Percentiles rank a stretch among this genome's conserved stretches.
These are phyloP conservation scores for Trametes punicea DNA, from an alignment of 768 basidiomycete species.

Conservation along the genomic window DNA sequence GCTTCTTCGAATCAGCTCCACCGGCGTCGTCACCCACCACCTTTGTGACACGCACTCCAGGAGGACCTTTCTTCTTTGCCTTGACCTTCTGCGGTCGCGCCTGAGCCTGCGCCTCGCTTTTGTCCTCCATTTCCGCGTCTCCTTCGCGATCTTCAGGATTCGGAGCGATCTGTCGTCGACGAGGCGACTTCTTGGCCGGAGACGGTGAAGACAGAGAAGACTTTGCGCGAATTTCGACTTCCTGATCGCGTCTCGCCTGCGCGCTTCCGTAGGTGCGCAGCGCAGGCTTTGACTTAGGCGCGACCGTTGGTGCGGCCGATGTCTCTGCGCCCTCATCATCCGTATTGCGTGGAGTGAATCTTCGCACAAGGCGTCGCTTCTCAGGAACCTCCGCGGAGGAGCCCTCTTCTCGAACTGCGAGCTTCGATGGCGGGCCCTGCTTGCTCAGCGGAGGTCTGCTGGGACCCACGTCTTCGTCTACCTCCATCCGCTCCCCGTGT, in stretches of 20 bases:
- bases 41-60: conserved; percentile 8
- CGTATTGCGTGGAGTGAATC: conserved; percentile 7
- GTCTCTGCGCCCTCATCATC: conserved; percentile 13
- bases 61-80: conserved; percentile 6
- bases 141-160: background rate
- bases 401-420: background rate
- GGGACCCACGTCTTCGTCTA: conserved; percentile 22
- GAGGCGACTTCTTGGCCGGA: background rate
- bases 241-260: background rate
- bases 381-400: background rate
- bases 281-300: background rate
- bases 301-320: background rate
- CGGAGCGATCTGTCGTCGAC: background rate
- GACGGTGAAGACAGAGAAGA: conserved; percentile 3
- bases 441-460: conserved; percentile 4
- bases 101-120: conserved; percentile 12
- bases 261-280: conserved; percentile 7
- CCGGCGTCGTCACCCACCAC: background rate
- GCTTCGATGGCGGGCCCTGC: conserved; percentile 4
- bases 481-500: conserved; percentile 17
- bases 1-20: background rate
- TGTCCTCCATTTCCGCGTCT: background rate
- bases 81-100: background rate
- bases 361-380: conserved; percentile 14
- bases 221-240: background rate